Evolutionary conservation across 129 eudicot genomes (phyloP).

Genomic region (Smallanthus sonchifolius): DNA sequence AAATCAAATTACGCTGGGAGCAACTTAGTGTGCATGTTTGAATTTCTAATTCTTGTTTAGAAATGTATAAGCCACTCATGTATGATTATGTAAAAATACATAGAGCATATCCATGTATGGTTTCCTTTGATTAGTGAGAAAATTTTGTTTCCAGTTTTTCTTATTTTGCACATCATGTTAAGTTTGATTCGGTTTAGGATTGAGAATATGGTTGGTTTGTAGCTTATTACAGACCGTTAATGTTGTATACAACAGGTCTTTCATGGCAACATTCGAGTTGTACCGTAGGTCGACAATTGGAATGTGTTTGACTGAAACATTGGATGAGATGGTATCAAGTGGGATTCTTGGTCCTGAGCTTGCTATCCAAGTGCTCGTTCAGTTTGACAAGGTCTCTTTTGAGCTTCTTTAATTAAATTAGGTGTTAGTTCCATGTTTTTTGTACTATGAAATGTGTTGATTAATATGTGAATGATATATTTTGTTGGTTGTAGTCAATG

Average conservation of each 20-base stretch:
- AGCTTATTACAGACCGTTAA: neutral
- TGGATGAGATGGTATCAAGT: constrained; percentile 86
- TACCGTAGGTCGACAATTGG: constrained; percentile 95
- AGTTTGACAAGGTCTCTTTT: constrained; percentile 75
- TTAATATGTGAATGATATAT: constrained; percentile 14
- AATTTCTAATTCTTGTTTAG: neutral
- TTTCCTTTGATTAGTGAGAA: neutral
- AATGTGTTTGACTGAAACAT: constrained; percentile 91
- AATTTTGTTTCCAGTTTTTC: neutral
- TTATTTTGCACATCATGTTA: neutral
- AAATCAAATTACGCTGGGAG: neutral
- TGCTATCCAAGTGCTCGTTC: constrained; percentile 97
- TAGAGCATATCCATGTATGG: neutral
- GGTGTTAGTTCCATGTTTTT: neutral
- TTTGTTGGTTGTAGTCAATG: constrained; percentile 48
- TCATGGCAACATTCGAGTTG: constrained; percentile 87
- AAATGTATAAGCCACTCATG: neutral
- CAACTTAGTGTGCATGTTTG: neutral
- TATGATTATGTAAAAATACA: neutral
- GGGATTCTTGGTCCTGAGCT: constrained; percentile 76
- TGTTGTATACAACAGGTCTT: constrained; percentile 19
- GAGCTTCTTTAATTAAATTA: constrained; percentile 2
- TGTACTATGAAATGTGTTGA: neutral
- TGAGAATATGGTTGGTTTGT: neutral
- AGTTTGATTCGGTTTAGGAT: neutral